Conservation (phyloP, 2,329 filamentous ascomycete species). For the Pseudodiploospora longispora region DNA sequence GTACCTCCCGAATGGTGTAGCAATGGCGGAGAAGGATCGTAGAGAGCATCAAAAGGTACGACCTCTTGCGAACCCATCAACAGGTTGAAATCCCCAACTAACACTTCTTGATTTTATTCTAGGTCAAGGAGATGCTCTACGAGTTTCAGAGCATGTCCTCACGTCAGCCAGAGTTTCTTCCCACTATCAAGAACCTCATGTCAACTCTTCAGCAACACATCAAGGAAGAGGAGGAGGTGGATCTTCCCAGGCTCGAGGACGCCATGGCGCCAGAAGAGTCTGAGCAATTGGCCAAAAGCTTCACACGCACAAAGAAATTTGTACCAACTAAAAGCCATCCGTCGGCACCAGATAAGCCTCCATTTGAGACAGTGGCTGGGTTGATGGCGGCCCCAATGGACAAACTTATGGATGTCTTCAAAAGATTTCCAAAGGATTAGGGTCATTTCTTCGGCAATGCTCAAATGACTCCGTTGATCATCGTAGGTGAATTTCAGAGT, state of each 20-base stretch:
- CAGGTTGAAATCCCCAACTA: neutral
- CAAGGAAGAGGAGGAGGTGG: slow-evolving; percentile 2
- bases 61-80: neutral
- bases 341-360: slow-evolving; percentile 35
- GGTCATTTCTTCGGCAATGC: too few relatives aligned
- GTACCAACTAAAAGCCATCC: slow-evolving; percentile 40
- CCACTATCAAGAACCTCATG: neutral
- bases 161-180: neutral
- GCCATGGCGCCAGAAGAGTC: slow-evolving; percentile 23
- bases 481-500: too few relatives aligned
- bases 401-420: slow-evolving; percentile 41
- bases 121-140: slow-evolving; percentile 3
- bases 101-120: neutral
- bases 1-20: slow-evolving; percentile 31
- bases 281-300: slow-evolving; percentile 30
- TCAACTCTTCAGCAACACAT: neutral
- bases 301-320: slow-evolving; percentile 42
- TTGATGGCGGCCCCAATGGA: slow-evolving; percentile 46
- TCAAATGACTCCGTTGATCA: too few relatives aligned
- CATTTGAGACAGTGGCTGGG: slow-evolving; percentile 43
- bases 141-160: slow-evolving; percentile 2
- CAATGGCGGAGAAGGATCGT: slow-evolving; percentile 39
- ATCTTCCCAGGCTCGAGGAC: slow-evolving; percentile 20
- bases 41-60: slow-evolving; percentile 36
- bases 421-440: slow-evolving; percentile 35